Evolutionary conservation across 345 rosid species (phyloP).

Genomic region (Hibiscus trionum): DNA sequence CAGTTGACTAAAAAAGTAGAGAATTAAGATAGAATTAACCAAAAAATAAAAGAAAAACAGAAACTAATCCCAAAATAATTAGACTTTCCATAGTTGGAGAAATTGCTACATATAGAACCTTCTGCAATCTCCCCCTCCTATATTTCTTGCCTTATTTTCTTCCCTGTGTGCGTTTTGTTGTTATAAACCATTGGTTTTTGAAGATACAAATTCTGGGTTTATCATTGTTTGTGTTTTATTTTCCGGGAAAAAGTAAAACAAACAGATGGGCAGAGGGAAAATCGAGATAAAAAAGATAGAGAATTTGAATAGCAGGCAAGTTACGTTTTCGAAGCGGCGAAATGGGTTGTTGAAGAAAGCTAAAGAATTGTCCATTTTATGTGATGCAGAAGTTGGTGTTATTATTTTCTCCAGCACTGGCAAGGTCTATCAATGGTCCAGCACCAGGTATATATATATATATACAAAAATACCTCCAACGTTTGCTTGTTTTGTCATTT

Average conservation of each 20-base stretch:
- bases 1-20: neutral
- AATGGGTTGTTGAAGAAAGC: slow-evolving; percentile 45
- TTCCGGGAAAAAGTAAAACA: neutral
- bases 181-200: neutral
- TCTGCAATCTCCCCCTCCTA: neutral
- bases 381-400: slow-evolving; percentile 47
- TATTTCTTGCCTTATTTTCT: neutral
- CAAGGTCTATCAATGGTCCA: slow-evolving; percentile 39
- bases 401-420: slow-evolving; percentile 42
- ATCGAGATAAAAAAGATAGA: slow-evolving; percentile 45
- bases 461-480: too few relatives aligned
- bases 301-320: slow-evolving; percentile 44
- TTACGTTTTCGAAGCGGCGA: slow-evolving; percentile 42
- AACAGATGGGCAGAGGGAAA: slow-evolving; percentile 40
- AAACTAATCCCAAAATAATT: slow-evolving; percentile 7
- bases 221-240: neutral
- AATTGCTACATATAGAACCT: slow-evolving; percentile 25
- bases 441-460: slow-evolving; percentile 22
- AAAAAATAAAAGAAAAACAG: neutral
- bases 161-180: neutral
- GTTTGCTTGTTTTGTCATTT: too few relatives aligned
- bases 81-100: slow-evolving; percentile 16
- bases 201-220: neutral
- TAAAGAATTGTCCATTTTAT: slow-evolving; percentile 35
- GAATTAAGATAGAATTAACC: neutral